A percentile compares a stretch with the other conserved stretches of the same genome.
Evolutionary conservation across 441 rosid species (phyloP).

Genomic region (Populus hybrid): DNA sequence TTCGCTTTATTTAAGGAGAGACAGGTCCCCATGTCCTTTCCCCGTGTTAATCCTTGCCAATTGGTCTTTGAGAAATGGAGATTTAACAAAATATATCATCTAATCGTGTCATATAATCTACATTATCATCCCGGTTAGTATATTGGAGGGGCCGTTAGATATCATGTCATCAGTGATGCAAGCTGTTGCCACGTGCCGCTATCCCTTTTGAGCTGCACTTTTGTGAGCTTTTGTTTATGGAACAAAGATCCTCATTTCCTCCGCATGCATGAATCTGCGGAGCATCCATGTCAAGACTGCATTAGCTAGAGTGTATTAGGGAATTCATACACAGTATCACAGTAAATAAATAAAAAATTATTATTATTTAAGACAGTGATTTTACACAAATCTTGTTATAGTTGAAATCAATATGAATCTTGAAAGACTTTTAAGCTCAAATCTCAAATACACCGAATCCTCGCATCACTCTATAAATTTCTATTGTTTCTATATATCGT

Average conservation of each 20-base stretch:
- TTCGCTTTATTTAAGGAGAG: conserved; percentile 13
- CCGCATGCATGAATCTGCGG: neutral
- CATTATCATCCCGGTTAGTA: conserved; percentile 20
- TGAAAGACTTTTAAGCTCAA: neutral
- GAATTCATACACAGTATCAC: neutral
- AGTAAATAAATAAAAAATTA: too few relatives aligned
- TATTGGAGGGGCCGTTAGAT: neutral
- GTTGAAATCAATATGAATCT: neutral
- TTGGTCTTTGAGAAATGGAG: neutral
- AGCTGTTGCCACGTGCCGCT: conserved; percentile 2
- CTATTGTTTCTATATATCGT: too few relatives aligned
- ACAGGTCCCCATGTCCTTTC: conserved; percentile 10
- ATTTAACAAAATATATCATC: neutral
- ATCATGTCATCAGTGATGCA: neutral
- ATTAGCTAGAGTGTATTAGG: neutral
- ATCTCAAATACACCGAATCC: neutral
- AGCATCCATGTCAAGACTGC: too few relatives aligned
- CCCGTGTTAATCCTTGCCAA: neutral
- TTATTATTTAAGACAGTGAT: neutral
- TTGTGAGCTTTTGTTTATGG: neutral
- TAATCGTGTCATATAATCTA: conserved; percentile 29
- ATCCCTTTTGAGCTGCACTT: neutral
- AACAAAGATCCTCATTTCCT: neutral
- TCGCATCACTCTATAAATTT: neutral
- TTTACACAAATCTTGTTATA: too few relatives aligned